A percentile compares a stretch with the other conserved stretches of the same genome.
Conservation (phyloP, 2,329 filamentous ascomycete genomes). For the Septoria petroselini region DNA sequence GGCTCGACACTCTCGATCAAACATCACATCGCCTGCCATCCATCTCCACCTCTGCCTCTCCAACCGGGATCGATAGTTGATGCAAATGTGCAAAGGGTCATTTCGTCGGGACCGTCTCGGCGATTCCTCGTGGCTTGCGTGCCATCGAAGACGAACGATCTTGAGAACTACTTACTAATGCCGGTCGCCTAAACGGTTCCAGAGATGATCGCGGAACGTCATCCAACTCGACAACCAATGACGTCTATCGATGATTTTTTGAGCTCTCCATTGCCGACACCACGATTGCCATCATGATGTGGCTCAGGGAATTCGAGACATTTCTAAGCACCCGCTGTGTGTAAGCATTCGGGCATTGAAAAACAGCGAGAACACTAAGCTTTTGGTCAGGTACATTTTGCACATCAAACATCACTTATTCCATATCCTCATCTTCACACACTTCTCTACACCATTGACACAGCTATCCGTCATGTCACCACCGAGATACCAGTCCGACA, state of each 20-base stretch:
- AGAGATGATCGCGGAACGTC: no score
- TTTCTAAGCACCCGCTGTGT: slow-evolving; percentile 2
- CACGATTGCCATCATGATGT: background rate
- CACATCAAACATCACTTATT: background rate
- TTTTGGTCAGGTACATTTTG: background rate
- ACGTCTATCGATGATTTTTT: background rate
- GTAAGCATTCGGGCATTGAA: background rate
- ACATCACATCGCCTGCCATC: no score
- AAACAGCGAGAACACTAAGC: background rate
- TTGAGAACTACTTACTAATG: no score
- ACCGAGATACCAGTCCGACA: slow-evolving; percentile 1
- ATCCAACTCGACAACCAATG: background rate
- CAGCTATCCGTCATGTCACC: background rate
- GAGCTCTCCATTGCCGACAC: background rate
- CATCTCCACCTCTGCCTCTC: background rate
- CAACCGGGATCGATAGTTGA: no score
- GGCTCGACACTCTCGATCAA: no score
- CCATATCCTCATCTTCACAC: background rate
- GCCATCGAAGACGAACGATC: no score
- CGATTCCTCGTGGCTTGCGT: no score
- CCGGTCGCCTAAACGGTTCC: background rate
- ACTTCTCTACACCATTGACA: no score
- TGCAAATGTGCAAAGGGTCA: background rate
- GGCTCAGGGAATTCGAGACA: background rate
- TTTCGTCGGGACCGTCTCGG: background rate